phyloP scores from a whole-genome alignment of 305 asterid genomes.

The Salvia sclarea region DNA sequence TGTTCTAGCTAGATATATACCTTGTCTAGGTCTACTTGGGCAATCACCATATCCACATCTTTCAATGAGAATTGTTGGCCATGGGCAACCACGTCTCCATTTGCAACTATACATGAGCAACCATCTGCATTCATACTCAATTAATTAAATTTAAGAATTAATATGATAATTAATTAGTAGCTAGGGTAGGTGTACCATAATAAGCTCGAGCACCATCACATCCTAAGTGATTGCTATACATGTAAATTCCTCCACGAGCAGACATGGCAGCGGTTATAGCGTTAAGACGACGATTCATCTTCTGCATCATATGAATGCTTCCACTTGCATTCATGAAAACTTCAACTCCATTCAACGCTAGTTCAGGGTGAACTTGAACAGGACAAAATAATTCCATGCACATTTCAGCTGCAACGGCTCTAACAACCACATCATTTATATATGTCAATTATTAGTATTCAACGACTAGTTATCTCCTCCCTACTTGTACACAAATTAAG shows the following conservation, averaged over 20 bases:
- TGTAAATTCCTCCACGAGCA: constrained; percentile 76
- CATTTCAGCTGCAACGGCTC: constrained; percentile 77
- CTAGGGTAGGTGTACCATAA: constrained; percentile 48
- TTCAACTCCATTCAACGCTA: constrained; percentile 79
- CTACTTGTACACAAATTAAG: too few relatives aligned
- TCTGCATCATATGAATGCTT: constrained; percentile 61
- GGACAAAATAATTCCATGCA: constrained; percentile 74
- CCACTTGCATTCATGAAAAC: constrained; percentile 82
- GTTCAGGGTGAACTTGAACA: constrained; percentile 63
- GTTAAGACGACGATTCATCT: constrained; percentile 58
- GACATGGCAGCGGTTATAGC: constrained; percentile 60
- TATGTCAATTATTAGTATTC: too few relatives aligned
- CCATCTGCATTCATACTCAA: constrained; percentile 50
- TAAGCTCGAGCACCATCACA: constrained; percentile 76
- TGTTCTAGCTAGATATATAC: too few relatives aligned
- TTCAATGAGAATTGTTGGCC: constrained; percentile 75
- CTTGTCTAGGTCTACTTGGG: constrained; percentile 75
- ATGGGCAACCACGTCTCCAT: constrained; percentile 75
- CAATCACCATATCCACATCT: constrained; percentile 74
- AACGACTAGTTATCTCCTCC: too few relatives aligned
- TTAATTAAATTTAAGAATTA: background rate
- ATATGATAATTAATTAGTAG: too few relatives aligned
- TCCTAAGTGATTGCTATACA: constrained; percentile 79
- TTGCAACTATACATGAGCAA: constrained; percentile 73
- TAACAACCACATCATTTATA: background rate